Evolutionary conservation across 2,329 filamentous ascomycete species (phyloP).

Genomic region (Paecilomyces variotii): DNA sequence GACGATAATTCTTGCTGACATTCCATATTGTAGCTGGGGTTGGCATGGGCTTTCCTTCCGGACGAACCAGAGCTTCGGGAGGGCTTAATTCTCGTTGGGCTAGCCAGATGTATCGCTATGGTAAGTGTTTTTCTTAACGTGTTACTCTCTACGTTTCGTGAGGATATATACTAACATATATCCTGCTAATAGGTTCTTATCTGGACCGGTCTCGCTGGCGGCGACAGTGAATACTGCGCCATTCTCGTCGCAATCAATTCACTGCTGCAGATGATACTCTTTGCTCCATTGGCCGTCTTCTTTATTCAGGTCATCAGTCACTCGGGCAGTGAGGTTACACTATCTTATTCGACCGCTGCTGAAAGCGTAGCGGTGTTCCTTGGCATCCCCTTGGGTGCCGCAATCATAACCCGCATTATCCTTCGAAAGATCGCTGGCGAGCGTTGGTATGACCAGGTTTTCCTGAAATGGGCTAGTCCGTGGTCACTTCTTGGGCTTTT

Average conservation of each 20-base stretch:
- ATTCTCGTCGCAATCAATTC: conserved; percentile 71
- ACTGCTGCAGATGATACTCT: conserved; percentile 66
- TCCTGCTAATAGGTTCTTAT: conserved; percentile 48
- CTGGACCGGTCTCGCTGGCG: conserved; percentile 70
- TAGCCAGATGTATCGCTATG: conserved; percentile 86
- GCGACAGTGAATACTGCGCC: conserved; percentile 75
- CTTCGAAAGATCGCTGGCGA: conserved; percentile 50
- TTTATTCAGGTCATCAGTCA: conserved; percentile 62
- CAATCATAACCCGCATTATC: conserved; percentile 61
- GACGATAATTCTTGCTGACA: background rate
- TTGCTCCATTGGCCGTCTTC: conserved; percentile 59
- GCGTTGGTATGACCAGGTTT: conserved; percentile 55
- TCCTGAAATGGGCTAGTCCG: conserved; percentile 61
- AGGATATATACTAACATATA: background rate
- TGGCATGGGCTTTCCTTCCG: conserved; percentile 46
- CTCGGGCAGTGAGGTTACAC: conserved; percentile 20
- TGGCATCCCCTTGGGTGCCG: conserved; percentile 72
- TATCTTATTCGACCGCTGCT: conserved; percentile 53
- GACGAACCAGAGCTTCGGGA: conserved; percentile 45
- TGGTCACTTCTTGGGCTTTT: conserved; percentile 75
- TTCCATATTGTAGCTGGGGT: conserved; percentile 32
- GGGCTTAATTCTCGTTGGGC: conserved; percentile 71
- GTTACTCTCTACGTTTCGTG: background rate
- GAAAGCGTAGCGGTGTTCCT: conserved; percentile 77
- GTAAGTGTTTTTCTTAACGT: conserved; percentile 33